A percentile compares a stretch with the other conserved stretches of the same genome.
phyloP scores from a whole-genome alignment of 2,329 filamentous ascomycete species.

The Microascus cirrosus region DNA sequence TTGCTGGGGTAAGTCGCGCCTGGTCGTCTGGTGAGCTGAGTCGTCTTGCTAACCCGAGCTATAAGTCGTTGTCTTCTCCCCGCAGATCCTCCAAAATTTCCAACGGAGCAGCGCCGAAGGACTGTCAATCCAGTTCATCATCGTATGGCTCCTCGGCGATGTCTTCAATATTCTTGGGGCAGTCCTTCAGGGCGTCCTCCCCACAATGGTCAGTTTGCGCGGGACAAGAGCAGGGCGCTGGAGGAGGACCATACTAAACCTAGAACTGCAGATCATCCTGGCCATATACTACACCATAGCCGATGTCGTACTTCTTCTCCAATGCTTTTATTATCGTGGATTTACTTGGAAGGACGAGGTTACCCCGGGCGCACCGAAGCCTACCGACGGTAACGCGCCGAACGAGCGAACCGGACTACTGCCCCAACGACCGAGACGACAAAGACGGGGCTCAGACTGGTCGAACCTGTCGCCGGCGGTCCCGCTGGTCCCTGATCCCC shows the following conservation, averaged over 20 bases:
- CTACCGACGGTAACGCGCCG: slow-evolving; percentile 24
- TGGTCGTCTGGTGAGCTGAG: neutral
- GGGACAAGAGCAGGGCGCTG: neutral
- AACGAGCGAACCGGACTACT: slow-evolving; percentile 44
- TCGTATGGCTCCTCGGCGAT: slow-evolving; percentile 88
- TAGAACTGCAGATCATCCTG: slow-evolving; percentile 55
- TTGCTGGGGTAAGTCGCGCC: slow-evolving; percentile 53
- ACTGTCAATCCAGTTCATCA: slow-evolving; percentile 80
- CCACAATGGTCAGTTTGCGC: slow-evolving; percentile 61
- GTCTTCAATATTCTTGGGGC: slow-evolving; percentile 95
- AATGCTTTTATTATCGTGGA: slow-evolving; percentile 94
- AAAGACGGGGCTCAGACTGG: slow-evolving; percentile 43
- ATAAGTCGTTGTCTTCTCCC: slow-evolving; percentile 82
- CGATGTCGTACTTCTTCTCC: slow-evolving; percentile 74
- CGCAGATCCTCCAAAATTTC: slow-evolving; percentile 95
- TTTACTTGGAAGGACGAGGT: slow-evolving; percentile 56
- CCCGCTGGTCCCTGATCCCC: slow-evolving; percentile 51
- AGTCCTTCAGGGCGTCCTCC: slow-evolving; percentile 78
- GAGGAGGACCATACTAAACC: neutral
- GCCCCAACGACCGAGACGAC: slow-evolving; percentile 23
- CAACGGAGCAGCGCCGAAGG: slow-evolving; percentile 75
- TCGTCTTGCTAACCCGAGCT: slow-evolving; percentile 2
- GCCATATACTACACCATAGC: slow-evolving; percentile 89
- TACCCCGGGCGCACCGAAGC: slow-evolving; percentile 16
- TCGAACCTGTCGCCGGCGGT: slow-evolving; percentile 68